Conservation (phyloP, 2,329 filamentous ascomycete genomes). For the Trichophyton mentagrophytes region DNA sequence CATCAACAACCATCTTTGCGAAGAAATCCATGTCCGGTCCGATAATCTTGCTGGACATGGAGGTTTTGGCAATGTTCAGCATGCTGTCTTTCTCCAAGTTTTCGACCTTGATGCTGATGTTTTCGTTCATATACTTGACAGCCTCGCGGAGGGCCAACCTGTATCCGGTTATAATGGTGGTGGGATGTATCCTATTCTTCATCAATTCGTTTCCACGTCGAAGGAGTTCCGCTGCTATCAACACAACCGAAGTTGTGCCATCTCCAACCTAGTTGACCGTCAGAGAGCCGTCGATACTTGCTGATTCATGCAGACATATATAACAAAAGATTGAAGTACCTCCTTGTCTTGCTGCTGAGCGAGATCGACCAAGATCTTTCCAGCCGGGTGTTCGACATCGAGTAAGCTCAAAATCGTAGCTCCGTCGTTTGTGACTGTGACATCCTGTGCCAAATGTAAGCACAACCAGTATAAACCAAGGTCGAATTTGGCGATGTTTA, state of each 20-base stretch:
- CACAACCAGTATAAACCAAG: conserved; percentile 10
- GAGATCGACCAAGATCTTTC: conserved; percentile 94
- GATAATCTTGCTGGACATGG: conserved; percentile 99
- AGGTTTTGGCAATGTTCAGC: conserved; percentile 91
- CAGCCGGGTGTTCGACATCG: conserved; percentile 94
- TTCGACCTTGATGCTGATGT: conserved; percentile 92
- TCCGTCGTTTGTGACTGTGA: conserved; percentile 97
- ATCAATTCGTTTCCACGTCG: conserved; percentile 92
- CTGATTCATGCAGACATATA: neutral
- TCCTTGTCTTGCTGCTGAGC: conserved; percentile 99
- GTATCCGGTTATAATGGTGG: conserved; percentile 98
- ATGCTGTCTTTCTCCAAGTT: conserved; percentile 79
- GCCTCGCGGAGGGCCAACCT: conserved; percentile 88
- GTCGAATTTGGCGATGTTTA: conserved; percentile 32
- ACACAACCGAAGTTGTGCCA: conserved; percentile 92
- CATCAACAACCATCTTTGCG: conserved; percentile 91
- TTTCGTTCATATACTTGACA: conserved; percentile 97
- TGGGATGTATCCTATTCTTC: conserved; percentile 99
- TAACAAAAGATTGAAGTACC: conserved; percentile 20
- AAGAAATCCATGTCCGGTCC: conserved; percentile 94
- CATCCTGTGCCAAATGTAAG: conserved; percentile 49
- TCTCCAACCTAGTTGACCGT: conserved; percentile 56
- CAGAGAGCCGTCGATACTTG: neutral
- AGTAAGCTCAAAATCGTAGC: conserved; percentile 90
- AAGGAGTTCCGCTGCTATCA: conserved; percentile 91